Conservation (phyloP, 208 protist species). For the Leishmania guyanensis region DNA sequence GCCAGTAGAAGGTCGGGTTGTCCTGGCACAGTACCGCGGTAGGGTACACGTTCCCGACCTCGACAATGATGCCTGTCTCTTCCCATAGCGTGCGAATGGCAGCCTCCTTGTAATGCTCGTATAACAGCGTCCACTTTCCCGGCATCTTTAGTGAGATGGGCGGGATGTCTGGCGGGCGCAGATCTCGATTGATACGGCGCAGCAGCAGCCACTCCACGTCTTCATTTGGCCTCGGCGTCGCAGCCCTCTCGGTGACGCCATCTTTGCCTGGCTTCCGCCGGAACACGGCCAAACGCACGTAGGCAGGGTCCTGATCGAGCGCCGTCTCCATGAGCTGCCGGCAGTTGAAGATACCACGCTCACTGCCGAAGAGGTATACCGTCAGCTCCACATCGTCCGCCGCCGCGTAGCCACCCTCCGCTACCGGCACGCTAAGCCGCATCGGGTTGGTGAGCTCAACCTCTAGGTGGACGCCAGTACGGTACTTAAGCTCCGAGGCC, state of each 20-base stretch:
- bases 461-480: slow-evolving; percentile 89
- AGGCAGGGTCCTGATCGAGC: slow-evolving; percentile 77
- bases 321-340: slow-evolving; percentile 86
- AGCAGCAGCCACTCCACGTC: slow-evolving; percentile 88
- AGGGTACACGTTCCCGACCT: slow-evolving; percentile 60
- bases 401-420: slow-evolving; percentile 57
- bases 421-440: slow-evolving; percentile 29
- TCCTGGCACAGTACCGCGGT: slow-evolving; percentile 64
- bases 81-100: slow-evolving; percentile 89
- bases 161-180: slow-evolving; percentile 88
- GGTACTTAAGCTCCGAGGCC: slow-evolving; percentile 90
- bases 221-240: slow-evolving; percentile 4
- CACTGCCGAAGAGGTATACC: slow-evolving; percentile 90
- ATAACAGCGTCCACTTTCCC: slow-evolving; percentile 91
- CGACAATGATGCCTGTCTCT: slow-evolving; percentile 90
- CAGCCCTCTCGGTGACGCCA: background rate
- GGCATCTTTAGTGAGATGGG: slow-evolving; percentile 90
- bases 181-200: slow-evolving; percentile 89
- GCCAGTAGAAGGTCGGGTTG: slow-evolving; percentile 83
- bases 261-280: slow-evolving; percentile 48
- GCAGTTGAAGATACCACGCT: slow-evolving; percentile 88
- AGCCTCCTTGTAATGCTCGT: slow-evolving; percentile 89
- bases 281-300: slow-evolving; percentile 89
- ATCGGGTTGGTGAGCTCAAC: slow-evolving; percentile 78
- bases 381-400: slow-evolving; percentile 90